Conservation (phyloP, 2,329 filamentous ascomycete species). For the Cucurbitaria berberidis region DNA sequence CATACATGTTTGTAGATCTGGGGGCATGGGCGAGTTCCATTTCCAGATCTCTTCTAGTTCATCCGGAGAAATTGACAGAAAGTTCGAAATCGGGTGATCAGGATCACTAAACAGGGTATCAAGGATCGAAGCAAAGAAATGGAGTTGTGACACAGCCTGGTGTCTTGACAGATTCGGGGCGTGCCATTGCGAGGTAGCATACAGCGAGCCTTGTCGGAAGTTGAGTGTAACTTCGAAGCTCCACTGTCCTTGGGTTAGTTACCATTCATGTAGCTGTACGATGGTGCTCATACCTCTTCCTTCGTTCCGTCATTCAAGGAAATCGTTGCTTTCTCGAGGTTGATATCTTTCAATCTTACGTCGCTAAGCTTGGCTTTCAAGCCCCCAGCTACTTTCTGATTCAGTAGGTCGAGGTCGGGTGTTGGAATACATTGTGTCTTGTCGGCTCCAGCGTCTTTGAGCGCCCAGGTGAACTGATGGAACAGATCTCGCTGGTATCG, state of each 20-base stretch:
- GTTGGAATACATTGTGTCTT: constrained; percentile 24
- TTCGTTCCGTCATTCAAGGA: constrained; percentile 38
- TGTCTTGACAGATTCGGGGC: constrained; percentile 51
- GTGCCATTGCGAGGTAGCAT: constrained; percentile 53
- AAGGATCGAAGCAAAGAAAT: constrained; percentile 49
- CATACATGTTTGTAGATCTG: constrained; percentile 54
- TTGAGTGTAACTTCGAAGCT: constrained; percentile 34
- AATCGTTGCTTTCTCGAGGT: constrained; percentile 15
- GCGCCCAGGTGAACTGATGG: constrained; percentile 38
- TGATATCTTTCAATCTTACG: constrained; percentile 18
- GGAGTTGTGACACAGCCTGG: constrained; percentile 53
- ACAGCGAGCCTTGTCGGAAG: constrained; percentile 34
- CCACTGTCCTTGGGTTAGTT: constrained; percentile 30
- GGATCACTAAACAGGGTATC: constrained; percentile 44
- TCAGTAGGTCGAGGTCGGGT: constrained; percentile 22
- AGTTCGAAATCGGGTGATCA: constrained; percentile 17
- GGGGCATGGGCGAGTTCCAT: constrained; percentile 56
- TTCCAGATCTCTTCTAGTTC: constrained; percentile 57
- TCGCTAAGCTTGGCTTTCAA: constrained; percentile 21
- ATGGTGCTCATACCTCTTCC: constrained; percentile 31
- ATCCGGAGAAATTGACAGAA: constrained; percentile 32
- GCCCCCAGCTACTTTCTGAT: constrained; percentile 17
- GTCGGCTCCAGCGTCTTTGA: constrained; percentile 16
- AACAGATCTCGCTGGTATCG: constrained; percentile 43
- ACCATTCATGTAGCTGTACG: not conserved